Base-by-base conservation (phyloP, 495 filamentous ascomycete species). In the Emericellopsis terricola region DNA sequence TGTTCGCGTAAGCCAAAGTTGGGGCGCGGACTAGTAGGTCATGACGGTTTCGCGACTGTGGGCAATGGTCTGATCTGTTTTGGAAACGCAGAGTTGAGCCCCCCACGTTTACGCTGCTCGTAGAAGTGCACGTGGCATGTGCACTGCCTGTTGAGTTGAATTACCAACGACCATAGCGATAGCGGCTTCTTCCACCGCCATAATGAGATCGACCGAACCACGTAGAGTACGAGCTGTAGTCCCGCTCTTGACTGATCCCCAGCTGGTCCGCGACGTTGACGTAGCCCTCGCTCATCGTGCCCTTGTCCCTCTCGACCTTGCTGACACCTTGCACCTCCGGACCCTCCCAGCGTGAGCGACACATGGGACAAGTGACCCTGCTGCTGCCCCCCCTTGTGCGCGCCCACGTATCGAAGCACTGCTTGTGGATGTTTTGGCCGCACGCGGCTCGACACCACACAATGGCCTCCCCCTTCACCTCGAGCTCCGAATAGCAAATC, bases 351-450 rank as follows among this genome's bases (percentile, higher is more conserved):
- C 57, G 50, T 10, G 71, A 60, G 17, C 78, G 72, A 42, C 59
- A 61, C 38, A 54, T 60, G 11, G 78, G 73, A 42, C 80, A 86
- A 13, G 69, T 69, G 13, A 81, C 69, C 19, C 29, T 16, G 17
- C 20, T 28, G 1, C 38, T 42, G 3, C 37, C 33, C 0, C 23
- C 31, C 39, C 75, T 69, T 3, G 68, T 72, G 3, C 53, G 48
- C 7, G 68, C 68, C 81, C 81, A 85, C 47, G 70, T 64, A 39
- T 76, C 56, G 43, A 86, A 82, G 39, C 81, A 86, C 2, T 55
- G 50, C 40, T 64, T 66, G 49, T 89, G 81, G 8, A 86, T 62
- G 41, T 89, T 86, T 49, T 85, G 80, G 1, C 79, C 80, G 43
- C 81, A 89, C 0, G 70, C 63, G 2, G 69, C 66, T 34, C 69